phyloP scores from a whole-genome alignment of 2,329 filamentous ascomycete genomes.

The Penicillium sp. region DNA sequence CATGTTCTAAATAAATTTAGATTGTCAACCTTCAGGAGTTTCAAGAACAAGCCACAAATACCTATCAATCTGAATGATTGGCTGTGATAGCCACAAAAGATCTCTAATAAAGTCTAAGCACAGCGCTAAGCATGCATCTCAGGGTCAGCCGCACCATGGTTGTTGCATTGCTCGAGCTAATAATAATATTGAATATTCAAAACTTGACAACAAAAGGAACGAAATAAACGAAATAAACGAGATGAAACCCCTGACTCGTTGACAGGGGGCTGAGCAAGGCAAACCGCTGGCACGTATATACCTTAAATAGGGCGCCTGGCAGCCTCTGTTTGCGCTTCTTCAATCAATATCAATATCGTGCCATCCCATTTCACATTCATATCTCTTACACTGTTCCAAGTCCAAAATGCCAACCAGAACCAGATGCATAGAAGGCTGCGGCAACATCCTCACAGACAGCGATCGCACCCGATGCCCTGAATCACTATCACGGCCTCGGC shows the following conservation, averaged over 20 bases:
- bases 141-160: neutral
- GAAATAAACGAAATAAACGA: no score
- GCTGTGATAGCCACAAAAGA: no score
- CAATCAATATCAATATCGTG: neutral
- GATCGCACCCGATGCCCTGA: neutral
- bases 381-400: no score
- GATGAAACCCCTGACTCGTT: no score
- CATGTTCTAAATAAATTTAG: no score
- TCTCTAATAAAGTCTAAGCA: neutral
- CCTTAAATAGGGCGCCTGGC: no score
- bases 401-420: neutral
- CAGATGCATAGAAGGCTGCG: constrained; percentile 6
- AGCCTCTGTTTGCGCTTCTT: no score
- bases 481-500: neutral
- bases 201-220: neutral
- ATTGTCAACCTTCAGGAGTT: no score
- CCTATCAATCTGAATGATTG: neutral
- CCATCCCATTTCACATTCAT: neutral
- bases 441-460: neutral
- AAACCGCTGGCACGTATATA: no score
- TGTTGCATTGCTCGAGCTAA: neutral
- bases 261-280: no score
- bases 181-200: neutral
- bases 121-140: neutral
- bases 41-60: neutral